phyloP scores from a whole-genome alignment of 352 stramenopile genomes.

The Phytopythium vexans region DNA sequence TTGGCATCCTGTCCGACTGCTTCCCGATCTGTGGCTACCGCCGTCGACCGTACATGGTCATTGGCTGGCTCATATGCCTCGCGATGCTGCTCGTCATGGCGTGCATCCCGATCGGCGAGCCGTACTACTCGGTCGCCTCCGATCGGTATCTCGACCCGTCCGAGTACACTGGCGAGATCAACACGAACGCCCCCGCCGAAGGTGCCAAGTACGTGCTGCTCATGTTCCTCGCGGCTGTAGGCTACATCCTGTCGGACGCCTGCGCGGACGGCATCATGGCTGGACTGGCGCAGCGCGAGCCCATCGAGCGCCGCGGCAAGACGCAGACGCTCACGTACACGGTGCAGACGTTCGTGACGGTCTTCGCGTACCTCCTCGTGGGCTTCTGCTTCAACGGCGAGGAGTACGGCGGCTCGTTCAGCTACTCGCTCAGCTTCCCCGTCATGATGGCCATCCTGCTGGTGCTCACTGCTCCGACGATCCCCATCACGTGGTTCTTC shows the following conservation, averaged over 20 bases:
- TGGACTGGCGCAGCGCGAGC: conserved; percentile 29
- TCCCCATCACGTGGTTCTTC: conserved; percentile 11
- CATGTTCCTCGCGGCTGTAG: conserved; percentile 49
- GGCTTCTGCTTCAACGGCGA: conserved; percentile 37
- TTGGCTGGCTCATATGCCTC: conserved; percentile 45
- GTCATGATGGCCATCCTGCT: conserved; percentile 21
- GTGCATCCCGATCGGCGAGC: conserved; percentile 22
- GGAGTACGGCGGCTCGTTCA: conserved; percentile 39
- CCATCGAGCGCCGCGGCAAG: conserved; percentile 11
- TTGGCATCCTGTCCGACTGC: conserved; percentile 58
- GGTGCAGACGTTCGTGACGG: conserved; percentile 13
- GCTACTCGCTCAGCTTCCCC: conserved; percentile 29
- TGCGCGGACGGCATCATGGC: conserved; percentile 39
- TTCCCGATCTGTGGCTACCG: conserved; percentile 57
- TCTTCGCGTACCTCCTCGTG: conserved; percentile 12
- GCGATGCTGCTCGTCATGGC: conserved; percentile 42
- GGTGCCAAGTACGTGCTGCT: conserved; percentile 49
- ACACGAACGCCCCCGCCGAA: conserved; percentile 23
- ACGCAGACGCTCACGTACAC: conserved; percentile 27
- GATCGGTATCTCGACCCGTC: conserved; percentile 18
- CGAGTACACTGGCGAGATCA: conserved; percentile 28
- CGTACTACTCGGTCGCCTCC: conserved; percentile 46
- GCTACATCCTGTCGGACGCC: conserved; percentile 51
- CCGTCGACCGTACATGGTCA: conserved; percentile 56
- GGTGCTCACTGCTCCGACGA: not conserved